Evolutionary conservation across 2,329 filamentous ascomycete species (phyloP), one percentile per base, ranked within the genome.

Genomic region (Leptosphaerulina australis): DNA sequence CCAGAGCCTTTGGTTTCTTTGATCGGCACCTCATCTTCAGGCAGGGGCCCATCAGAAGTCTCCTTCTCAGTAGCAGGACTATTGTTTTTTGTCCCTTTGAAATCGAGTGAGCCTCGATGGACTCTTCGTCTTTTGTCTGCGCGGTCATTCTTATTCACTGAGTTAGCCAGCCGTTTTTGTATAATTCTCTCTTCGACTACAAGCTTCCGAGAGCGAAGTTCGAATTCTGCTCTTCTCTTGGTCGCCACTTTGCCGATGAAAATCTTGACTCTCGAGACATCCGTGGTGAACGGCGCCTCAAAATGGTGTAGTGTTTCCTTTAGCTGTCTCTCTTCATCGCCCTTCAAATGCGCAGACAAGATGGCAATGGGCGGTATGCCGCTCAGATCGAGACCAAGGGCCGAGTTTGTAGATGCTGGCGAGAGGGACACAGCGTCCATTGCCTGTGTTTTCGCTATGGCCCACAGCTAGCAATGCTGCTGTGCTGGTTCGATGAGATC

Each of bases 201-300:
- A 2, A 96, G 60, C 11, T 84, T 86, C 35, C 83, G 81, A 5
- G 83, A 81, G 44, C 90, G 81, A 53, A 97, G 76, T 72, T 97
- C 93, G 61, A 95, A 86, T 36, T 83, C 79, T 0, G 90, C 90
- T 14, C 93, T 82, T 62, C 84, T 81, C 57, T 83, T 86, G 46
- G 83, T 86, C 0, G 79, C 79, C 25, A 96, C 80, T 58, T 86
- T 90, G 2, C 88, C 91, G 22, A 97, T 69, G 2, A 96, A 78
- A 3, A 97, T 71, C 4, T 82, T 79, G 0, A 91, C 91, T 70
- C 93, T 88, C 11, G 79, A 77, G 43, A 88, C 77, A 68, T 93
- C 83, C 50, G 87, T 86, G 0, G 90, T 92, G 44, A 94, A 68
- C 0, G 79, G 80, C 5, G 82, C 84, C 43, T 75, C 74, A 44